Evolutionary conservation across 2,329 filamentous ascomycete genomes (phyloP), one percentile per base, ranked within the genome.

Genomic region (Penicillium sp.): DNA sequence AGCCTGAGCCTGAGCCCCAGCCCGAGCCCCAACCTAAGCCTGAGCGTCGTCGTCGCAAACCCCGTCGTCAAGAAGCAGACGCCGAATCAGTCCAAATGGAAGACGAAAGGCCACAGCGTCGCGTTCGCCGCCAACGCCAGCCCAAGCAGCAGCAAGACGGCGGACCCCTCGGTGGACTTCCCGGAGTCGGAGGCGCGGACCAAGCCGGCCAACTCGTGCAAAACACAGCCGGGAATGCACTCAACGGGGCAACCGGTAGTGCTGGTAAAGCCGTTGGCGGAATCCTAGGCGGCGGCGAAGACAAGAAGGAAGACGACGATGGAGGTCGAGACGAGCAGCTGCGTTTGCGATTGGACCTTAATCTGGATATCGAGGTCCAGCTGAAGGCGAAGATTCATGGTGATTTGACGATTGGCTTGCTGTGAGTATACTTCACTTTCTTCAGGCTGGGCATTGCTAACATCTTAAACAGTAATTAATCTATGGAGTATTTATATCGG

Each of bases 331-430:
- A 83, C 55, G 87, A 91, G 65, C 88, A 88, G 38, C 72, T 91
- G 68, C 86, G 86, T 70, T 73, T 92, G 68, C 83, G 86, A 36
- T 76, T 94, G 21, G 90, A 92, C 68, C 77, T 91, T 51, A 92
- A 92, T 72, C 78, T 94, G 53, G 90, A 94, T 62, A 82, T 94
- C 46, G 90, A 94, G 73, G 89, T 94, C 57, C 88, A 91, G 65
- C 81, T 94, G 57, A 94, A 94, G 80, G 90, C 90, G 18, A 87
- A 88, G 72, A 92, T 94, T 61, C 86, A 92, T 65, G 91, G 91
- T 67, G 91, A 95, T 76, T 75, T 95, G 60, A 92, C 89, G 32
- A 74, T 94, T 60, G 88, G 86, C 60, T 80, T 94, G 67, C 84
- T 88, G 88, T 90, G 81, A 79, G 84, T 86, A 59, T 57, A 32